These are phyloP conservation scores for Ceratobasidium sp. DNA, from an alignment of 1,284 basidiomycete species.

Conservation along the genomic window DNA sequence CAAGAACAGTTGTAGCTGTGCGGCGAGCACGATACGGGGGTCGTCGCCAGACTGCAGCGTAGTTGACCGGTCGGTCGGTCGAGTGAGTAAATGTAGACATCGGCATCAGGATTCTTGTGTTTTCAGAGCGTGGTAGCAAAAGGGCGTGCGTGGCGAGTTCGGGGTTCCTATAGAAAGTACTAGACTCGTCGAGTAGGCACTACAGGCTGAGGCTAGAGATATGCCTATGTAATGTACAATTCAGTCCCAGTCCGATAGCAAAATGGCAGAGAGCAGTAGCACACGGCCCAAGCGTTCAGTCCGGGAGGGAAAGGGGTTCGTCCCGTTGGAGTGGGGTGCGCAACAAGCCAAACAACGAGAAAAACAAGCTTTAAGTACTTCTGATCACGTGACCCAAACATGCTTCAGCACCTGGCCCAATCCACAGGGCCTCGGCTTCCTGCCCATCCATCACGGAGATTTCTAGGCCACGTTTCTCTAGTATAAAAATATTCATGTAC, in stretches of 20 bases:
- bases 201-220: neutral
- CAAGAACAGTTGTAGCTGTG: constrained; percentile 28
- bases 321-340: constrained; percentile 32
- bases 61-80: neutral
- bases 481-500: neutral
- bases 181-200: neutral
- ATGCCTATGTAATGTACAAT: neutral
- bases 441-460: constrained; percentile 15
- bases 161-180: neutral
- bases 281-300: neutral
- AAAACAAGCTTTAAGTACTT: constrained; percentile 36
- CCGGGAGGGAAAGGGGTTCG: neutral
- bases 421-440: constrained; percentile 12
- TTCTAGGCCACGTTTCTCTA: constrained; percentile 2
- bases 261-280: neutral
- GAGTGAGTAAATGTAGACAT: constrained; percentile 27
- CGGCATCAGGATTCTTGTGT: neutral
- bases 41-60: constrained; percentile 14
- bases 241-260: constrained; percentile 11
- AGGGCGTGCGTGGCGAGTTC: constrained; percentile 1
- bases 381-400: constrained; percentile 27
- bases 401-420: neutral
- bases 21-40: constrained; percentile 17
- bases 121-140: neutral
- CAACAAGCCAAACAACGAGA: constrained; percentile 21